Percentiles rank a stretch among this genome's conserved stretches.
Conservation (phyloP, 768 basidiomycete species). For the Xerocomellus intermedius region DNA sequence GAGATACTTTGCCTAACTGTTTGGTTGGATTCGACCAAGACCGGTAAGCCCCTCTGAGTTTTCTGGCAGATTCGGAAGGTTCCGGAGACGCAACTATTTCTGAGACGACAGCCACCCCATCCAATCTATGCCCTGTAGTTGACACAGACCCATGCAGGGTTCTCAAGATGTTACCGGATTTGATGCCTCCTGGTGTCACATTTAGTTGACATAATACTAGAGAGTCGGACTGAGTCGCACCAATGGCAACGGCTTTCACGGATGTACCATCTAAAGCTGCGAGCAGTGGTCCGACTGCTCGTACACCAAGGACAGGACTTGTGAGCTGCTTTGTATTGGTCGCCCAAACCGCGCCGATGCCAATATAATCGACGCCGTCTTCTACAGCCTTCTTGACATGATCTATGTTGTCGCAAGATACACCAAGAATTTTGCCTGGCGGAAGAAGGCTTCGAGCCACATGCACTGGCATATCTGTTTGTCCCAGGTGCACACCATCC, state of each 20-base stretch:
- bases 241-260: slow-evolving; percentile 81
- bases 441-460: slow-evolving; percentile 70
- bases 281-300: slow-evolving; percentile 69
- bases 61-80: slow-evolving; percentile 51
- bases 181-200: slow-evolving; percentile 73
- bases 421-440: slow-evolving; percentile 68
- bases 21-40: slow-evolving; percentile 16
- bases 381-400: slow-evolving; percentile 63
- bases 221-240: slow-evolving; percentile 39
- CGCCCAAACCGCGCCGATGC: slow-evolving; percentile 81
- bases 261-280: slow-evolving; percentile 58
- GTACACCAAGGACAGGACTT: slow-evolving; percentile 63
- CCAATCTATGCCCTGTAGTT: slow-evolving; percentile 52
- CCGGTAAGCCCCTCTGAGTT: slow-evolving; percentile 42
- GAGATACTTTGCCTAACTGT: neutral
- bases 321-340: slow-evolving; percentile 78
- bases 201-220: neutral
- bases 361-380: slow-evolving; percentile 79
- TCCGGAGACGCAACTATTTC: slow-evolving; percentile 71
- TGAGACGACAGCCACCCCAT: slow-evolving; percentile 88
- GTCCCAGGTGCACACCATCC: slow-evolving; percentile 86
- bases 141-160: slow-evolving; percentile 73
- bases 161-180: slow-evolving; percentile 70
- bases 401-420: slow-evolving; percentile 68
- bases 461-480: slow-evolving; percentile 76